Percentiles rank a stretch among this genome's conserved stretches.
phyloP scores from a whole-genome alignment of 495 filamentous ascomycete species.

The Aspergillus haitiensis region DNA sequence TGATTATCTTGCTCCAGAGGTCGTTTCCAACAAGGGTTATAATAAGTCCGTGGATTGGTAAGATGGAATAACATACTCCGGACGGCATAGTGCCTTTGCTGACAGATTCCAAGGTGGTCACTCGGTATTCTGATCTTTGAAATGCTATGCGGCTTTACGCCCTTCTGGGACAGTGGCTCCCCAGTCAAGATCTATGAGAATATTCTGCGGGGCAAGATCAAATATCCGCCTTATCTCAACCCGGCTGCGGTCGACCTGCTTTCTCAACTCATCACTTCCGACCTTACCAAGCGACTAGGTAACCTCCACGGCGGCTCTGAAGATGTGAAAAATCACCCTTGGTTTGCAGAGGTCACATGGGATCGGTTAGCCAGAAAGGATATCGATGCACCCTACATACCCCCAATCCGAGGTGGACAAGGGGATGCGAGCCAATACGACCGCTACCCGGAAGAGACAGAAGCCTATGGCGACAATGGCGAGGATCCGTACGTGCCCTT shows the following conservation, averaged over 20 bases:
- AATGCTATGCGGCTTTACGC: constrained; percentile 98
- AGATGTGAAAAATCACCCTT: constrained; percentile 92
- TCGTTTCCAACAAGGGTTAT: constrained; percentile 95
- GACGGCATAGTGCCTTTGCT: not conserved
- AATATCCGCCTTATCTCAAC: constrained; percentile 94
- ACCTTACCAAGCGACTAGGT: constrained; percentile 91
- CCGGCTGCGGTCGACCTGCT: constrained; percentile 91
- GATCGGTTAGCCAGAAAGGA: constrained; percentile 90
- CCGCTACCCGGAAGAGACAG: constrained; percentile 94
- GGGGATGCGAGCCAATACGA: constrained; percentile 98
- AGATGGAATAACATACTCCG: constrained; percentile 30
- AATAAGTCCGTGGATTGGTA: constrained; percentile 99
- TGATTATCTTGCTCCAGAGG: constrained; percentile 97
- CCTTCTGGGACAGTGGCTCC: constrained; percentile 96
- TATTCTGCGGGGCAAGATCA: constrained; percentile 88
- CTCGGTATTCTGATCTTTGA: constrained; percentile 97
- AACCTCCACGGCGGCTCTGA: constrained; percentile 90
- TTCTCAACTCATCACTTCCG: constrained; percentile 86
- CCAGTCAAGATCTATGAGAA: constrained; percentile 99
- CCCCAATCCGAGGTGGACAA: constrained; percentile 88
- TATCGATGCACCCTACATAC: constrained; percentile 97
- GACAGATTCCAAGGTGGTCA: constrained; percentile 73
- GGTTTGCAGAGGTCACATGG: constrained; percentile 99
- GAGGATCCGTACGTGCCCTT: constrained; percentile 73
- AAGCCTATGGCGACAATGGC: constrained; percentile 76